Percentiles rank a stretch among this genome's conserved stretches.
Conservation (phyloP, 2,329 filamentous ascomycete species). For the Ophiostoma piceae region DNA sequence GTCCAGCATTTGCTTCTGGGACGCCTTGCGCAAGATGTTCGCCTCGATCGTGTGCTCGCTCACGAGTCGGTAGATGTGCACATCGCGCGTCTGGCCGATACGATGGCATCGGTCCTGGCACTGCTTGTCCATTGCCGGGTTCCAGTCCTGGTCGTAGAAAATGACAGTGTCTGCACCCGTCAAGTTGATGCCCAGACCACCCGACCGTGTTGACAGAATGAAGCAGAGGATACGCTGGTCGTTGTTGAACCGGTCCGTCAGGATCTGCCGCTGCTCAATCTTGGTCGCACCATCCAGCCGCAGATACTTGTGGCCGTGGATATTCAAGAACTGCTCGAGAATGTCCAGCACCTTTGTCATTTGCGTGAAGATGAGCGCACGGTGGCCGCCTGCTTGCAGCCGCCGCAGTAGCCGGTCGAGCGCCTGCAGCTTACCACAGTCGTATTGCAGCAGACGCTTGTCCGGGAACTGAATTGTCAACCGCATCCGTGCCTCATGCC, state of each 20-base stretch:
- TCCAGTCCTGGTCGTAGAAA: conserved; percentile 99
- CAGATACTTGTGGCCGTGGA: conserved; percentile 94
- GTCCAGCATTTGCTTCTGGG: conserved; percentile 95
- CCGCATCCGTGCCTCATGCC: conserved; percentile 89
- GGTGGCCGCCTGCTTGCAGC: conserved; percentile 83
- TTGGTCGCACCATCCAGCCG: conserved; percentile 95
- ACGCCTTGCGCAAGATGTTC: conserved; percentile 93
- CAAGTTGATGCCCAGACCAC: conserved; percentile 91
- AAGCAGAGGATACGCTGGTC: conserved; percentile 90
- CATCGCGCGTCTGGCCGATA: conserved; percentile 94
- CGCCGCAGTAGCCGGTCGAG: conserved; percentile 80
- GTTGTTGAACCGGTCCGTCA: conserved; percentile 95
- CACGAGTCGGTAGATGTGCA: conserved; percentile 93
- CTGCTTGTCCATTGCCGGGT: conserved; percentile 98
- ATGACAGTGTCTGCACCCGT: conserved; percentile 97
- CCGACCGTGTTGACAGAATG: conserved; percentile 90
- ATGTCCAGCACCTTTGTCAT: conserved; percentile 99
- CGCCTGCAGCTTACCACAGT: conserved; percentile 92
- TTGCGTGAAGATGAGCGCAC: conserved; percentile 96
- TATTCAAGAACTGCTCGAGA: conserved; percentile 94
- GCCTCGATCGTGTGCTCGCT: conserved; percentile 95
- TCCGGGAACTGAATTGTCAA: conserved; percentile 95
- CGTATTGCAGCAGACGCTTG: conserved; percentile 91
- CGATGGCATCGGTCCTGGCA: conserved; percentile 96
- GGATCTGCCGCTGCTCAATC: conserved; percentile 88